A percentile compares a stretch with the other conserved stretches of the same genome.
Conservation (phyloP, 1,139 yeast genomes). For the Sugiyamaella castrensis region DNA sequence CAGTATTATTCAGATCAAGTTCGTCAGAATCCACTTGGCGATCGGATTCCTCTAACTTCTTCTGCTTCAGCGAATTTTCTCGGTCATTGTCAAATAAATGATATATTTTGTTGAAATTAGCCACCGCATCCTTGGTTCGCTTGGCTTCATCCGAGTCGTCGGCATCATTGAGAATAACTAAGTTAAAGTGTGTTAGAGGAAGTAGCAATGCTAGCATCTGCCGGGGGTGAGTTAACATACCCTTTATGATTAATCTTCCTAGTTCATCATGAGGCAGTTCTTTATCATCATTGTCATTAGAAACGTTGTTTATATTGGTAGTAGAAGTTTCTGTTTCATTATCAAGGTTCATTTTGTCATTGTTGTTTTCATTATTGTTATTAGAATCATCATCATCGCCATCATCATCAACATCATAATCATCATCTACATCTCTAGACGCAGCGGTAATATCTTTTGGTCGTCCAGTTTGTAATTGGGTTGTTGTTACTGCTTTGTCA, state of each 20-base stretch:
- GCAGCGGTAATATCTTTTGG: constrained; percentile 2
- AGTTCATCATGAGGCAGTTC: constrained; percentile 14
- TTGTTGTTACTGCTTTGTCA: background rate
- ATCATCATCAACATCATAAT: constrained; percentile 32
- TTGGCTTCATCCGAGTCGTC: constrained; percentile 9
- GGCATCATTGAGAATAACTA: constrained; percentile 13
- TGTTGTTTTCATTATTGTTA: constrained; percentile 13
- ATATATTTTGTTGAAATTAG: constrained; percentile 51
- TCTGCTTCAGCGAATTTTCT: constrained; percentile 71
- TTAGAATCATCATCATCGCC: constrained; percentile 25
- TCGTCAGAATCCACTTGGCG: constrained; percentile 54
- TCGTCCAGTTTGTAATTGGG: background rate
- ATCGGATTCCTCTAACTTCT: constrained; percentile 78
- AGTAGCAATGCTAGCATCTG: too few species aligned
- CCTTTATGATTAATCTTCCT: constrained; percentile 11
- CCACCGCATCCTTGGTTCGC: constrained; percentile 24
- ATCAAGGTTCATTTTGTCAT: constrained; percentile 16
- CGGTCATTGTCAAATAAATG: constrained; percentile 82
- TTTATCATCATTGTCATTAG: constrained; percentile 10
- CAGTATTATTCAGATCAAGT: constrained; percentile 16
- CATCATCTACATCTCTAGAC: constrained; percentile 30
- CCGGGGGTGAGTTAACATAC: constrained; percentile 5
- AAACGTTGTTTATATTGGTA: background rate
- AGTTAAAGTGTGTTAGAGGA: background rate
- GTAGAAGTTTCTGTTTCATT: background rate